Evolutionary conservation across 1,284 basidiomycete species (phyloP).

Genomic region (Trichosporon inkin): DNA sequence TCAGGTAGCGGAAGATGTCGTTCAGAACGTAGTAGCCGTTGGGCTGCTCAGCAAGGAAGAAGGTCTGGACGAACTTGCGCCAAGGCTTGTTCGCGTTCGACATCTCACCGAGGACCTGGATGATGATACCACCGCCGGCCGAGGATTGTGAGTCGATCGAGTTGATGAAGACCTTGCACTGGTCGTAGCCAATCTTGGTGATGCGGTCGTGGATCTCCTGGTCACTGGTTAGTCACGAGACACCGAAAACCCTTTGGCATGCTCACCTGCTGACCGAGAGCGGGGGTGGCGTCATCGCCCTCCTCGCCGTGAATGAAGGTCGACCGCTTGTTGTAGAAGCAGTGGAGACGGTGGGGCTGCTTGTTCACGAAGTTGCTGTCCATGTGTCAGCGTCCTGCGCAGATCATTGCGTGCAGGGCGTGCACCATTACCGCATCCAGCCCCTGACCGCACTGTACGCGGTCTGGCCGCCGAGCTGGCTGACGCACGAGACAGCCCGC

Average conservation of each 20-base stretch:
- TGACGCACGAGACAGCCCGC: no score
- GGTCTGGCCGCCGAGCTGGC: no score
- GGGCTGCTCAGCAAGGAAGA: constrained; percentile 98
- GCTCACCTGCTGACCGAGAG: constrained; percentile 77
- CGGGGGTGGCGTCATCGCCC: constrained; percentile 87
- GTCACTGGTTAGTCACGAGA: constrained; percentile 7
- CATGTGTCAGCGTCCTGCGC: constrained; percentile 8
- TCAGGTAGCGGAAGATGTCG: constrained; percentile 99
- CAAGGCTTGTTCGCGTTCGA: constrained; percentile 82
- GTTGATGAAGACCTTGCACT: constrained; percentile 97
- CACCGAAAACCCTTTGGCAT: neutral
- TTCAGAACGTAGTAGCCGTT: constrained; percentile 99
- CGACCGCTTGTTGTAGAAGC: constrained; percentile 97
- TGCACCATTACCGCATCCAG: no score
- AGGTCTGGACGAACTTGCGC: constrained; percentile 98
- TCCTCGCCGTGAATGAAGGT: constrained; percentile 95
- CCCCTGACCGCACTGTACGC: no score
- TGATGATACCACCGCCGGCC: constrained; percentile 91
- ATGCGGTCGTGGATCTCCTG: constrained; percentile 98
- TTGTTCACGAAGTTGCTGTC: constrained; percentile 89
- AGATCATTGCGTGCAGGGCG: neutral
- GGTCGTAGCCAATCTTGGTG: constrained; percentile 83
- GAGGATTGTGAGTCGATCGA: constrained; percentile 91
- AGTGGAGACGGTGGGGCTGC: constrained; percentile 90
- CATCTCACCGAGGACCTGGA: constrained; percentile 99